Evolutionary conservation across 306 rosid species (phyloP).

Genomic region (Hippophae rhamnoides): DNA sequence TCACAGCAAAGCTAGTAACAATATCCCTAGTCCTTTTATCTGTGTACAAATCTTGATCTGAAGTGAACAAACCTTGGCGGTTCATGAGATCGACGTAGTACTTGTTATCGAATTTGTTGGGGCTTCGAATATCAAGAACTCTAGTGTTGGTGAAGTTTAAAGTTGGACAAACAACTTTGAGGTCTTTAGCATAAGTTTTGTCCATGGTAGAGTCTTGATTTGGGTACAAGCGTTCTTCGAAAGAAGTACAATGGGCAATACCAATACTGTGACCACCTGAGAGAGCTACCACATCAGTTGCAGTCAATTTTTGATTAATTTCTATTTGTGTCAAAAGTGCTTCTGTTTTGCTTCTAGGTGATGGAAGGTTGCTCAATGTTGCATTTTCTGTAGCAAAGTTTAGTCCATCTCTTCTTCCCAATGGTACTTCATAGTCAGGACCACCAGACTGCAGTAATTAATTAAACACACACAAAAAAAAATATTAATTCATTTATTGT

Average conservation of each 20-base stretch:
- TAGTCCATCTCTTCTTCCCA: constrained; percentile 52
- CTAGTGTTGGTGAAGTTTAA: constrained; percentile 4
- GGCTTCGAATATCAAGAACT: constrained; percentile 38
- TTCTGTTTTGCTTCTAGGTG: constrained; percentile 20
- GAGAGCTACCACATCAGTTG: constrained; percentile 42
- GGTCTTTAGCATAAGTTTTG: constrained; percentile 34
- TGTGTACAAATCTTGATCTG: constrained; percentile 40
- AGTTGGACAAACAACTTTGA: constrained; percentile 30
- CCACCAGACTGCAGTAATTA: constrained; percentile 51
- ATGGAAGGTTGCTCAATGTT: constrained; percentile 28
- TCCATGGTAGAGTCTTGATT: constrained; percentile 36
- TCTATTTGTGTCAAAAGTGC: constrained; percentile 13
- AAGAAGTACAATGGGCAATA: constrained; percentile 32
- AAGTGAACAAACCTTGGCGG: constrained; percentile 54
- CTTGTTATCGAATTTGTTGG: constrained; percentile 45
- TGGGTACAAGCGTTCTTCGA: constrained; percentile 41
- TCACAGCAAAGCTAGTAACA: constrained; percentile 31
- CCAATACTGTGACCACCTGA: constrained; percentile 66
- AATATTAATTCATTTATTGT: no score
- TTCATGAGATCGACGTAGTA: constrained; percentile 42
- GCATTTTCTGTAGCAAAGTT: constrained; percentile 22
- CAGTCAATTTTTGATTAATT: constrained; percentile 21
- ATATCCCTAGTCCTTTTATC: constrained; percentile 30
- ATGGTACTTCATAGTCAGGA: constrained; percentile 42
- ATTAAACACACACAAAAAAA: no score